Evolutionary conservation across 2,329 filamentous ascomycete genomes (phyloP), one percentile per base, ranked within the genome.

Genomic region (Scytalidium lignicola): DNA sequence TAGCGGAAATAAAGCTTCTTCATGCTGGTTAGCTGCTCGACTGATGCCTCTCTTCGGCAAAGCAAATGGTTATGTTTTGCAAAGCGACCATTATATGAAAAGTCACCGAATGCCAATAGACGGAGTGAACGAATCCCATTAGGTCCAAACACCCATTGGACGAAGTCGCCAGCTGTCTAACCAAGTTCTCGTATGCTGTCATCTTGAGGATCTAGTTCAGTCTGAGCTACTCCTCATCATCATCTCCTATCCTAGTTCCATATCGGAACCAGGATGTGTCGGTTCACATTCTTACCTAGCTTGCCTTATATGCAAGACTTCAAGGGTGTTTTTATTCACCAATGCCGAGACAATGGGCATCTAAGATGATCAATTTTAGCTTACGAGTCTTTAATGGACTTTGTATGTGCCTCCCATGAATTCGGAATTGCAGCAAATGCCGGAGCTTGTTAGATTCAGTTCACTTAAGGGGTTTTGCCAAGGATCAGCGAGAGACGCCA

Each of bases 21-120:
- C 32, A 37, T 17, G 5, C 12, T 5, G 32, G 6, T n/a, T 17
- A n/a, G 12, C 32, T 4, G 4, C 8, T n/a, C 12, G 15, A 5
- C 12, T 9, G 32, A 4, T 17, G 4, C 6, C 32, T 37, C 32
- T 17, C 12, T 37, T n/a, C 32, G 32, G 15, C 32, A 37, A 13
- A 37, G n/a, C 32, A 37, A 37, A 5, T 15, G 39, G 17, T 42
- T 32, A 18, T 45, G n/a, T 23, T 28, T 28, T n/a, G 28, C 28
- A 21, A 48, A 48, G 9, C 46, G 41, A n/a, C 41, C 41, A 20
- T 48, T 17, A 29, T 39, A 43, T 3, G 46, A 48, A 20, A 48
- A 48, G 19, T 48, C 46, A 10, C 46, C 41, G 15, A 15, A 23
- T 8, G 46, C 46, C 10, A 48, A 23, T 6, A 48, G 18, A 29